phyloP scores from a whole-genome alignment of 352 stramenopile genomes.

The Phytopythium kandeliae region DNA sequence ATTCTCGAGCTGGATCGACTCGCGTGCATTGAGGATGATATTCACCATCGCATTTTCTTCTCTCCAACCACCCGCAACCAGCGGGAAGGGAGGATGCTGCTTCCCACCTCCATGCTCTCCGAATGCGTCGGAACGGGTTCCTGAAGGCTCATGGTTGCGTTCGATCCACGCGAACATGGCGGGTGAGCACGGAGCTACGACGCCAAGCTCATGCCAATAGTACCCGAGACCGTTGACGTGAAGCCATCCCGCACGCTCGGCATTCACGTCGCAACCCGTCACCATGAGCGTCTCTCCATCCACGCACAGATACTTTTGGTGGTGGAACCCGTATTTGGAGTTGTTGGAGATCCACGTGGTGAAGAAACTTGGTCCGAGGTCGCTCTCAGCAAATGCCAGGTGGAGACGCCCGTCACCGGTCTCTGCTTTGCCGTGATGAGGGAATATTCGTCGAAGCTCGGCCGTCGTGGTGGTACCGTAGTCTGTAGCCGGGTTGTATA shows the following conservation, averaged over 20 bases:
- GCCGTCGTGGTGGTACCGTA: constrained; percentile 62
- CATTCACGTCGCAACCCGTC: constrained; percentile 72
- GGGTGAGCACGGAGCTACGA: constrained; percentile 34
- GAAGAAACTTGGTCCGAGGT: constrained; percentile 42
- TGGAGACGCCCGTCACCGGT: constrained; percentile 21
- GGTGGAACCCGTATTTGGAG: constrained; percentile 77
- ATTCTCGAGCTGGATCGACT: constrained; percentile 69
- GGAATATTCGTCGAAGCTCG: constrained; percentile 38
- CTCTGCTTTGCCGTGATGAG: constrained; percentile 2
- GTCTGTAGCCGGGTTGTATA: constrained; percentile 72
- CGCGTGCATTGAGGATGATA: constrained; percentile 63
- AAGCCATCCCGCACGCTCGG: constrained; percentile 66
- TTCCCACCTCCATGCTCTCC: constrained; percentile 1
- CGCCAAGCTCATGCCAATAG: constrained; percentile 75
- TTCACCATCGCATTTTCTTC: constrained; percentile 82
- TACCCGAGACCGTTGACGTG: constrained; percentile 52
- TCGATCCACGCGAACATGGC: constrained; percentile 62
- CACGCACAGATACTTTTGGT: constrained; percentile 77
- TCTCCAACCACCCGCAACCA: constrained; percentile 65
- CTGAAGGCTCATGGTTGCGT: constrained; percentile 36
- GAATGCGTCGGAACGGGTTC: constrained; percentile 52
- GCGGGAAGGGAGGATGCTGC: constrained; percentile 43
- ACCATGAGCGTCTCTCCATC: constrained; percentile 64
- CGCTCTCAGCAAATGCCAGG: constrained; percentile 57
- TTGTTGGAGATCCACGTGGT: constrained; percentile 65